phyloP scores from a whole-genome alignment of 805 yeast species.

The Candida schatavii region DNA sequence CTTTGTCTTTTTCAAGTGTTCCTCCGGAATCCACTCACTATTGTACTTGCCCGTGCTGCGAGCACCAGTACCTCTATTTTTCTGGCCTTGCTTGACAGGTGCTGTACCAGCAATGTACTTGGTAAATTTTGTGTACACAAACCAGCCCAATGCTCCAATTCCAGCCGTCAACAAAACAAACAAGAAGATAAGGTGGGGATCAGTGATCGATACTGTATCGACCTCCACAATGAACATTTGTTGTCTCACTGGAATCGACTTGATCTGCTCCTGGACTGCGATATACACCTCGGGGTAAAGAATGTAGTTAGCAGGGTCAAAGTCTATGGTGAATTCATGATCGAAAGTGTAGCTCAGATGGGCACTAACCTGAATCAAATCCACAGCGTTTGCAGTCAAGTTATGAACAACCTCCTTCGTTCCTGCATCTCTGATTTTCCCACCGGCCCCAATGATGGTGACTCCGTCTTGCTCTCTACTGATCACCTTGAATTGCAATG shows the following conservation, averaged over 20 bases:
- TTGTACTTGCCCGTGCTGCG: constrained; percentile 29
- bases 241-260: constrained; percentile 55
- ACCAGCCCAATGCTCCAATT: constrained; percentile 49
- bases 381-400: constrained; percentile 62
- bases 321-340: constrained; percentile 59
- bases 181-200: constrained; percentile 68
- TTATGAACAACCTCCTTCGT: constrained; percentile 54
- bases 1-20: constrained; percentile 42
- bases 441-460: constrained; percentile 66
- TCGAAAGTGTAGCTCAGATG: constrained; percentile 40
- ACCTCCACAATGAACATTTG: constrained; percentile 61
- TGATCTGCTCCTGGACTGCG: constrained; percentile 46
- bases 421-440: constrained; percentile 55
- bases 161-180: constrained; percentile 52
- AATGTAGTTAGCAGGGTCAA: constrained; percentile 55
- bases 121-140: constrained; percentile 43
- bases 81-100: constrained; percentile 23
- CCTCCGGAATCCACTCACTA: constrained; percentile 58
- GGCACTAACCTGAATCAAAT: constrained; percentile 51
- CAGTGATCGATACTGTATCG: constrained; percentile 62
- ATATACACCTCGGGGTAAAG: constrained; percentile 61
- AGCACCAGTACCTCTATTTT: constrained; percentile 19
- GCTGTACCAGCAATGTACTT: constrained; percentile 42
- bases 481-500: constrained; percentile 49
- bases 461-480: constrained; percentile 53